Percentiles rank a stretch among this genome's conserved stretches.
Conservation (phyloP, 129 eudicot species). For the Centrapalus pauciflorus region DNA sequence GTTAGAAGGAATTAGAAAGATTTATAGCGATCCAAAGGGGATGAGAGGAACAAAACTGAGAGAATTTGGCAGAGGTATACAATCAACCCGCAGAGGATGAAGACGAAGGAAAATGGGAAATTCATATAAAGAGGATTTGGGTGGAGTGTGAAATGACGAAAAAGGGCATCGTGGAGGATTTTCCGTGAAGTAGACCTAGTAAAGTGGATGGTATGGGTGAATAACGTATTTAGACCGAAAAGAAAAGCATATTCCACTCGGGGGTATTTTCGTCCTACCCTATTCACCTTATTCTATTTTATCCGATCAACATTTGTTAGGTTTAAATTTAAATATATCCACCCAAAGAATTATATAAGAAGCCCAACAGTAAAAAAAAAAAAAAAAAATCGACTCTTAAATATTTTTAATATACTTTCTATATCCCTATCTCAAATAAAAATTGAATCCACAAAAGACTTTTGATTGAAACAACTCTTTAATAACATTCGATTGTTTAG, state of each 20-base stretch:
- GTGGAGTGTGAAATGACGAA: slow-evolving; percentile 37
- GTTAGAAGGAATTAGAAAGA: neutral
- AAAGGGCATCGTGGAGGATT: slow-evolving; percentile 25
- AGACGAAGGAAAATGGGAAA: slow-evolving; percentile 16
- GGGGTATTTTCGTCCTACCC: slow-evolving; percentile 26
- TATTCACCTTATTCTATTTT: neutral
- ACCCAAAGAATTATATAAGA: too few relatives aligned
- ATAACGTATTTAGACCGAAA: slow-evolving; percentile 38
- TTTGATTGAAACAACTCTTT: too few relatives aligned
- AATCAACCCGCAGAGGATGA: slow-evolving; percentile 51
- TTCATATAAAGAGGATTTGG: slow-evolving; percentile 26
- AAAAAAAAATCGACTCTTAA: too few relatives aligned
- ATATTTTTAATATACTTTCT: too few relatives aligned
- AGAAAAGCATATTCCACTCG: slow-evolving; percentile 5
- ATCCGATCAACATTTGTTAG: neutral
- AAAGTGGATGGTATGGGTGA: slow-evolving; percentile 22
- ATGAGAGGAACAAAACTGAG: slow-evolving; percentile 8
- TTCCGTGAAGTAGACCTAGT: slow-evolving; percentile 38
- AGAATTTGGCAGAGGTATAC: slow-evolving; percentile 9
- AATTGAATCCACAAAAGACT: too few relatives aligned
- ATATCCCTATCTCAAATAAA: too few relatives aligned
- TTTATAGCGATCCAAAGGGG: slow-evolving; percentile 19
- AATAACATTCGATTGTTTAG: too few relatives aligned
- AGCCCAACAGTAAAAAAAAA: too few relatives aligned
- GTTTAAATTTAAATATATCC: too few relatives aligned